phyloP scores from a whole-genome alignment of 306 rosid species.

The Spatholobus suberectus region DNA sequence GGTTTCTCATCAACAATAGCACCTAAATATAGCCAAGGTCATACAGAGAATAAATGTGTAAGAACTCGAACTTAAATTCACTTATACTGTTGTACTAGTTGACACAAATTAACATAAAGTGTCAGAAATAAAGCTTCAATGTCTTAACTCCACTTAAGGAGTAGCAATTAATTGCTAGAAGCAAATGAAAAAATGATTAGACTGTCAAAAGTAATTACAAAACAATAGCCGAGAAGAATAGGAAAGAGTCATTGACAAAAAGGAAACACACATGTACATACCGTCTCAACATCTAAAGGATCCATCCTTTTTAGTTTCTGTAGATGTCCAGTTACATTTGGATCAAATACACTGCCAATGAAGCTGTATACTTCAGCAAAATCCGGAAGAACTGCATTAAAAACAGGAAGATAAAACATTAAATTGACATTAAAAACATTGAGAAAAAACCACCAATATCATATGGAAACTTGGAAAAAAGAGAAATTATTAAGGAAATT shows the following conservation, averaged over 20 bases:
- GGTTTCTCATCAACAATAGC: constrained; percentile 90
- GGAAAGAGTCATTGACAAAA: constrained; percentile 18
- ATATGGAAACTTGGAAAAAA: neutral
- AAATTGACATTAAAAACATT: constrained; percentile 16
- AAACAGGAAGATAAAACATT: neutral
- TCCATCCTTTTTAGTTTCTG: constrained; percentile 87
- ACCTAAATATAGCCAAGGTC: constrained; percentile 61
- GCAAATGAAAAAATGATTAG: constrained; percentile 15
- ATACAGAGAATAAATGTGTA: neutral
- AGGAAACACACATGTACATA: constrained; percentile 35
- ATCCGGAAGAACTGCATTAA: constrained; percentile 92
- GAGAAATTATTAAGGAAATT: neutral
- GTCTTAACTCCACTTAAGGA: neutral
- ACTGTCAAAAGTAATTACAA: constrained; percentile 24
- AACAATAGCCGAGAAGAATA: constrained; percentile 13
- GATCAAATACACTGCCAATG: constrained; percentile 97
- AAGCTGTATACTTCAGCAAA: constrained; percentile 83
- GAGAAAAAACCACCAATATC: neutral
- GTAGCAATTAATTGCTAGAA: neutral
- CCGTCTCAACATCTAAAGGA: constrained; percentile 95
- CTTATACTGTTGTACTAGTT: neutral
- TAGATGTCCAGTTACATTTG: constrained; percentile 70
- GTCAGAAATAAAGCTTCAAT: constrained; percentile 22
- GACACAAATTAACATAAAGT: neutral
- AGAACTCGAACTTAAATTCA: constrained; percentile 8